These are phyloP conservation scores for Neofusicoccum cordaticola DNA, from an alignment of 2,329 filamentous ascomycete species.

Conservation along the genomic window DNA sequence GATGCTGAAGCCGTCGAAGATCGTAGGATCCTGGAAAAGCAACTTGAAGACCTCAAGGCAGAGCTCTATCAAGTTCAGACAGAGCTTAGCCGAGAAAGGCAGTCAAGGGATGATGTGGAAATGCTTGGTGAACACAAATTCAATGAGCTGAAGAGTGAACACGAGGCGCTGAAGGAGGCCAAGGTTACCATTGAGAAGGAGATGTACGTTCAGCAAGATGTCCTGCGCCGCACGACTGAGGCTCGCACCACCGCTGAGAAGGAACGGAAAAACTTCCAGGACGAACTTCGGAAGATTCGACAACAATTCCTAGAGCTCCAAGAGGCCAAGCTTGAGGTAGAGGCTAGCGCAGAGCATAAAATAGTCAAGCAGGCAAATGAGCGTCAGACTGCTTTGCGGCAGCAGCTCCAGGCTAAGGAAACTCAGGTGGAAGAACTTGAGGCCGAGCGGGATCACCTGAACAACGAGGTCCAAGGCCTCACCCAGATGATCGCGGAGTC, in stretches of 20 bases:
- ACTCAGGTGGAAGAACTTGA: conserved; percentile 76
- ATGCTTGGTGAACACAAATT: conserved; percentile 88
- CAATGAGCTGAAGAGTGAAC: conserved; percentile 77
- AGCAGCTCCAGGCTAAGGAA: conserved; percentile 77
- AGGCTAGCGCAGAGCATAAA: conserved; percentile 74
- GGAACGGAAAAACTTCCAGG: conserved; percentile 84
- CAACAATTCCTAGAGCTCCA: conserved; percentile 82
- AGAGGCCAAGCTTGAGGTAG: conserved; percentile 78
- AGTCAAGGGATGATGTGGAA: conserved; percentile 91
- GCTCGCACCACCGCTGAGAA: conserved; percentile 75
- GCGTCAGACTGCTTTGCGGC: conserved; percentile 71
- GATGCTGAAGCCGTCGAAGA: conserved; percentile 80
- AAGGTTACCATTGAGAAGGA: conserved; percentile 99
- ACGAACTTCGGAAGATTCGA: conserved; percentile 77
- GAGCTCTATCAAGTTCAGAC: conserved; percentile 82
- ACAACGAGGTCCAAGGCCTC: conserved; percentile 77
- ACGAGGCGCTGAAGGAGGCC: conserved; percentile 80
- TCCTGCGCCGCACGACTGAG: conserved; percentile 80
- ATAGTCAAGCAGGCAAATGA: conserved; percentile 77
- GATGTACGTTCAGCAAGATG: conserved; percentile 92
- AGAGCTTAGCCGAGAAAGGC: conserved; percentile 84
- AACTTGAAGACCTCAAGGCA: conserved; percentile 82
- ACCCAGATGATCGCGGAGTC: conserved; percentile 86
- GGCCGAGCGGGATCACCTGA: conserved; percentile 71
- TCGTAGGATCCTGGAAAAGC: conserved; percentile 77